Percentiles rank a stretch among this genome's conserved stretches.
Conservation (phyloP, 768 basidiomycete genomes). For the Lentinula lateritia region DNA sequence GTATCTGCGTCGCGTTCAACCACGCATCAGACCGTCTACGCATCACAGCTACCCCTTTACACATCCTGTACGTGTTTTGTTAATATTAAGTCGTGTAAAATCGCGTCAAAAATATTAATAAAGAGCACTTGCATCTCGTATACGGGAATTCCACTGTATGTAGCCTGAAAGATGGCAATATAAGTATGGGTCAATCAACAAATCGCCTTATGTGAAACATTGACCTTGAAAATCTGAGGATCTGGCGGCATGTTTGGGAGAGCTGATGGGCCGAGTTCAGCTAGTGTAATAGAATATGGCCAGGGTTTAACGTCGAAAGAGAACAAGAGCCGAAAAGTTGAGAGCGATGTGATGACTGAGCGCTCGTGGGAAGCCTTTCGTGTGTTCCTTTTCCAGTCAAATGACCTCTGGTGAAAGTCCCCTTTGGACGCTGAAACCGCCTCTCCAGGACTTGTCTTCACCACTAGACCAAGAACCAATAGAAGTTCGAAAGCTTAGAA, state of each 20-base stretch:
- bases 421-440: constrained; percentile 24
- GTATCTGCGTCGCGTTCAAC: constrained; percentile 98
- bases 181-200: constrained; percentile 11
- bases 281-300: not conserved
- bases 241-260: constrained; percentile 69
- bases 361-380: not conserved
- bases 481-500: constrained; percentile 49
- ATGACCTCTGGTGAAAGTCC: not conserved
- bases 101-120: constrained; percentile 21
- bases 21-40: constrained; percentile 92
- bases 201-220: constrained; percentile 13
- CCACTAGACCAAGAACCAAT: constrained; percentile 54
- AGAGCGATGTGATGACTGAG: not conserved
- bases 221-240: constrained; percentile 84
- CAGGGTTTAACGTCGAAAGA: not conserved
- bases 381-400: not conserved
- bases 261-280: not conserved
- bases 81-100: constrained; percentile 27
- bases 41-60: constrained; percentile 96
- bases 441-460: constrained; percentile 48
- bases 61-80: constrained; percentile 66
- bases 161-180: constrained; percentile 50
- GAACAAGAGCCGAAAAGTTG: not conserved
- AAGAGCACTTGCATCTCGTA: constrained; percentile 74
- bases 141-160: constrained; percentile 89